A percentile compares a stretch with the other conserved stretches of the same genome.
Evolutionary conservation across 352 stramenopile genomes (phyloP).

Genomic region (Globisporangium radiosum): DNA sequence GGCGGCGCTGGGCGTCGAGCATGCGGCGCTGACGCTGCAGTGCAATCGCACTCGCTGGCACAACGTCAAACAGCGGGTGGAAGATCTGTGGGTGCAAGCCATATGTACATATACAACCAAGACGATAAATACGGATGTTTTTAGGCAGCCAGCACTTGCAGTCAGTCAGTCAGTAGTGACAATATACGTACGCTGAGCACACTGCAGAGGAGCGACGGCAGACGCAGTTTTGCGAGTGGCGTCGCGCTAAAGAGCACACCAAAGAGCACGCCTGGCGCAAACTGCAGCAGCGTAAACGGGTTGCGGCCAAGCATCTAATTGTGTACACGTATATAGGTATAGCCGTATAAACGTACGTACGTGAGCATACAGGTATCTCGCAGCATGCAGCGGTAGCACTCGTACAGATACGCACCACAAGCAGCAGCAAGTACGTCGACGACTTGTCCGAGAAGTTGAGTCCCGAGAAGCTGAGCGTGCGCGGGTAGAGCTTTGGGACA

Average conservation of each 20-base stretch:
- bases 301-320: slow-evolving; percentile 60
- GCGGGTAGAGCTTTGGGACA: slow-evolving; percentile 68
- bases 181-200: slow-evolving; percentile 38
- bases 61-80: slow-evolving; percentile 71
- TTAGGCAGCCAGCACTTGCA: too few relatives aligned
- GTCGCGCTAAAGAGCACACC: slow-evolving; percentile 66
- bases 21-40: slow-evolving; percentile 70
- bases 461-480: slow-evolving; percentile 47
- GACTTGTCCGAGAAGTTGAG: slow-evolving; percentile 84
- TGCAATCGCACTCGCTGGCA: slow-evolving; percentile 51
- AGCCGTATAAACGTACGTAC: too few relatives aligned
- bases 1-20: slow-evolving; percentile 62
- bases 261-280: slow-evolving; percentile 50
- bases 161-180: too few relatives aligned
- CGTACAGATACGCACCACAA: slow-evolving; percentile 39
- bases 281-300: slow-evolving; percentile 43
- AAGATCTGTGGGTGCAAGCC: slow-evolving; percentile 26
- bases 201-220: slow-evolving; percentile 65
- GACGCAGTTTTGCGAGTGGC: slow-evolving; percentile 57
- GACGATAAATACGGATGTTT: too few relatives aligned
- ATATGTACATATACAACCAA: neutral
- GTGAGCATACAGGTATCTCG: too few relatives aligned
- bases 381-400: too few relatives aligned
- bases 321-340: neutral
- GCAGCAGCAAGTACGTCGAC: slow-evolving; percentile 60